Evolutionary conservation across 225 moss, liverwort and hornwort genomes (phyloP), one percentile per base, ranked within the genome.

Genomic region (Sphagnum tenellum): DNA sequence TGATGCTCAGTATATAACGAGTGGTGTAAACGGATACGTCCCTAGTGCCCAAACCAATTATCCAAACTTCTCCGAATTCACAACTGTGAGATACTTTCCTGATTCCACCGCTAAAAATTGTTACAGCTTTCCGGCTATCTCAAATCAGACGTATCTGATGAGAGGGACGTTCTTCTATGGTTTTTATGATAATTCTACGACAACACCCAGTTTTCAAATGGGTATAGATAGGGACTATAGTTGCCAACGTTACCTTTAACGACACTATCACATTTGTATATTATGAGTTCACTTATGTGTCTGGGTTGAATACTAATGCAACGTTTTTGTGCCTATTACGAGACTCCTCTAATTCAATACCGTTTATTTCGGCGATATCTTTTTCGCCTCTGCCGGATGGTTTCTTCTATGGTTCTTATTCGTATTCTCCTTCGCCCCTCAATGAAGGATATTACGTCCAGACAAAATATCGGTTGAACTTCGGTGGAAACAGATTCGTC

Each of bases 261-360:
- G 29, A 29, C 1, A 1, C 29, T 29, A 1, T 13, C 72, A 67
- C 62, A 4, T 44, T 2, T 10, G 11, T 10, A 0, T 29, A 29
- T 55, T 3, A 3, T 0, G 73, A 73, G 4, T 11, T 8, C 5
- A 63, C 49, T 2, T 9, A 7, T n/a, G 3, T 9, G 62, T 45
- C 73, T 9, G 4, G 1, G 29, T 0, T 29, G 29, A 29, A 29
- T 29, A 29, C 4, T 3, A 62, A 63, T 3, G 2, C 29, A 46
- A 73, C 67, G 47, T 73, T 51, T 57, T 14, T 73, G 56, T 73
- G 73, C 62, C 55, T 73, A 55, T 56, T 73, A 3, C 49, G 64
- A 6, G 47, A 64, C 5, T 44, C 0, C 5, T 8, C 50, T 0
- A 44, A 13, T 3, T 46, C 57, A 0, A 0, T 3, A 5, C 67